Evolutionary conservation across 2,329 filamentous ascomycete species (phyloP), one percentile per base, ranked within the genome.

Genomic region (Colletotrichum plurivorum): DNA sequence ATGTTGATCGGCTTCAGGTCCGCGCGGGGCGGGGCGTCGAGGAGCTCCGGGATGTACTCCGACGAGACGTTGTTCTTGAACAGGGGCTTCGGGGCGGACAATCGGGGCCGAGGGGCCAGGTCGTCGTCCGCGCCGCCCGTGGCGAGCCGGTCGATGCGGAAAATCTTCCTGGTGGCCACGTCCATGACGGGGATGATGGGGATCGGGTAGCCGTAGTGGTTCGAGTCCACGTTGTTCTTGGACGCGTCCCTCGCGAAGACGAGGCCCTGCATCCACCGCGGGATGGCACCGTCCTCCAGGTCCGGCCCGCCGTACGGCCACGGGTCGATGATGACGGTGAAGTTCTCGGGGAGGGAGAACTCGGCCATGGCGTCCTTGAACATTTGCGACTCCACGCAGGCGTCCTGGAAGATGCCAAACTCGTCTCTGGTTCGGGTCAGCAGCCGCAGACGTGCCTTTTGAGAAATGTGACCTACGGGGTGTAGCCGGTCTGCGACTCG

Each of bases 1-100:
- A 95, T 89, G 73, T 93, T 88, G 75, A 94, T 87, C 5, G 92
- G 92, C 78, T 93, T 94, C 31, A 90, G 75, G 63, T 88, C 88
- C 51, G 83, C 79, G 13, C 89, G 80, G 16, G 82, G 73, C 0
- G 84, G 82, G 1, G 76, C 73, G 15, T 83, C 79, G 10, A 90
- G 79, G 2, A 91, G 79, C 74, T 87, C 85, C 2, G 85, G 84
- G 0, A 83, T 76, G 72, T 86, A 87, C 63, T 88, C 85, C 43
- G 82, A 81, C 0, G 80, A 64, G 51, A 73, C 76, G 63, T 76
- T 73, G 52, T 79, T 76, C 15, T 81, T 80, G 57, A 90, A 86
- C 20, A 84, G 83, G 76, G 76, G 84, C 78, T 73, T 83, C 68
- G 77, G 86, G 75, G 58, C 48, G 20, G 75, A 80, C 75, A 63